Base-by-base conservation (phyloP, 345 rosid species). In the Ceriops tagal region DNA sequence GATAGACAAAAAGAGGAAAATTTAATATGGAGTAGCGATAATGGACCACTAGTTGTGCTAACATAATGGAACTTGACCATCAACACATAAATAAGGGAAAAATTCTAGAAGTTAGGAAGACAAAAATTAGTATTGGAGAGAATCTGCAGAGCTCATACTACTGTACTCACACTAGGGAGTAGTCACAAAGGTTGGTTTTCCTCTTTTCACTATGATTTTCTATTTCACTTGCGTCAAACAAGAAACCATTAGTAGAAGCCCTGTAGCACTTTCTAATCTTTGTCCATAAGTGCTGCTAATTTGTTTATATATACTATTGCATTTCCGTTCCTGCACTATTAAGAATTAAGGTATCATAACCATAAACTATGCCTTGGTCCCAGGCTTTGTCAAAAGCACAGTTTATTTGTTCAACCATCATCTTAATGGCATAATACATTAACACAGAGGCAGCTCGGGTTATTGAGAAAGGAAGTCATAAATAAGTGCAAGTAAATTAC, bases 401-500 rank as follows among this genome's bases (percentile, higher is more conserved):
- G 28, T 9, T 56, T 24, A 21, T 24, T 56, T 56, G 30, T 56
- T 56, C 49, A 43, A 13, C 49, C 18, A 43, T 43, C 49, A 43
- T 43, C 19, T 15, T 43, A 43, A 13, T 43, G 18, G 13, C 18
- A 15, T 43, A 43, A 43, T 3, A 43, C 49, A 10, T 11, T 56
- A 21, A 56, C 59, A 21, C 28, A 21, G 28, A 56, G 16, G 28
- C 30, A 22, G 5, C 5, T 56, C 10, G 8, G 1, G 59, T 13
- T 27, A 56, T 56, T 6, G 59, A 27, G 7, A 64, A 71, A 68
- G 26, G 8, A 63, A 35, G 35, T 68, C 13, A 11, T 56, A 65
- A 62, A 67, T 3, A 63, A 53, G 49, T 28, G 24, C 31, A 64
- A 55, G 27, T 30, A 18, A 75, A 75, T 77, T 84, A 92, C 99